These are phyloP conservation scores for Colletotrichum sp. DNA, from an alignment of 2,329 filamentous ascomycete species.

Conservation along the genomic window DNA sequence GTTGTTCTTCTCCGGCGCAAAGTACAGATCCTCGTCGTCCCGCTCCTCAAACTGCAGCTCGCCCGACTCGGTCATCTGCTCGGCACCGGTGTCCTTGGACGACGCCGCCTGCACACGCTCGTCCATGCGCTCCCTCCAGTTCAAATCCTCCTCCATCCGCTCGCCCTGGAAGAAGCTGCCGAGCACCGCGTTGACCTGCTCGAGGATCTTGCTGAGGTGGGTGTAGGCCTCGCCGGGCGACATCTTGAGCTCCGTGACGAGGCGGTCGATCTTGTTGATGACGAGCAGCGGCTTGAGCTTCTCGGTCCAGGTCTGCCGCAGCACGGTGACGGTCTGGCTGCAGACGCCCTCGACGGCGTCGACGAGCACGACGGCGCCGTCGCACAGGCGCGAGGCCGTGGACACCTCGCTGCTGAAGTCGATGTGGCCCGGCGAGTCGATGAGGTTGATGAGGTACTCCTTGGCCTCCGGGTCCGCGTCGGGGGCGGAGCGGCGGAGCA, in stretches of 20 bases:
- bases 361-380: constrained; percentile 92
- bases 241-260: constrained; percentile 95
- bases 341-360: constrained; percentile 98
- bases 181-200: constrained; percentile 96
- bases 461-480: constrained; percentile 74
- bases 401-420: constrained; percentile 99
- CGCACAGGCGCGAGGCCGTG: constrained; percentile 90
- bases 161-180: constrained; percentile 98
- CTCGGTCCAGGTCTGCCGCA: constrained; percentile 94
- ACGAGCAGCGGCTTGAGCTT: constrained; percentile 93
- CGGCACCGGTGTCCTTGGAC: constrained; percentile 25
- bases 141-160: constrained; percentile 96
- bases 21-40: constrained; percentile 97
- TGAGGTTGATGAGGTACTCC: constrained; percentile 96
- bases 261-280: constrained; percentile 97
- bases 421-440: constrained; percentile 97
- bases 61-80: constrained; percentile 57
- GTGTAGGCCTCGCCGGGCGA: constrained; percentile 87
- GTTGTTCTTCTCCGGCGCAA: constrained; percentile 97
- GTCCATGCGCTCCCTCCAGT: constrained; percentile 94
- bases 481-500: constrained; percentile 76
- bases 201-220: constrained; percentile 86
- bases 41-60: constrained; percentile 82
- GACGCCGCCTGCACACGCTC: constrained; percentile 72
- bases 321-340: constrained; percentile 96